Conservation (phyloP, 352 stramenopile genomes). For the Nothophytophthora sp. region DNA sequence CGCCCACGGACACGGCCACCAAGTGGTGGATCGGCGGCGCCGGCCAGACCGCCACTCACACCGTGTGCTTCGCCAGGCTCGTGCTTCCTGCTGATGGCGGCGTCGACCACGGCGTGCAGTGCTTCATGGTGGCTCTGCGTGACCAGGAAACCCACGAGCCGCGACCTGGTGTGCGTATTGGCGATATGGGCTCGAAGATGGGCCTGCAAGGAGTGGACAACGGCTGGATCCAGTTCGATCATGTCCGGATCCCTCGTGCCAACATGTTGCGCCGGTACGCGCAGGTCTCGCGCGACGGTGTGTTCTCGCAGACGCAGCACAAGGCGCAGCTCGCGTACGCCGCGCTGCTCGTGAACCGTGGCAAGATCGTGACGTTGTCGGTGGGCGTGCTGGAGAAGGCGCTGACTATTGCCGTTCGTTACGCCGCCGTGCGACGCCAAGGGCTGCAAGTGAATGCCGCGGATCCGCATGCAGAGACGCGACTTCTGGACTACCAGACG, state of each 20-base stretch:
- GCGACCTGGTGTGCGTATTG: constrained; percentile 55
- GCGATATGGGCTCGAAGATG: constrained; percentile 74
- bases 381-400: constrained; percentile 89
- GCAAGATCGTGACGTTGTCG: constrained; percentile 73
- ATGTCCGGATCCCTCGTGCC: constrained; percentile 67
- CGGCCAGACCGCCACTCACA: constrained; percentile 93
- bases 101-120: constrained; percentile 91
- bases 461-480: constrained; percentile 66
- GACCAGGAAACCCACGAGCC: constrained; percentile 72
- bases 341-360: constrained; percentile 74
- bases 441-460: constrained; percentile 61
- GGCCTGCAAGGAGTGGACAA: constrained; percentile 79
- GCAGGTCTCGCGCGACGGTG: constrained; percentile 59
- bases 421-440: constrained; percentile 92
- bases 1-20: constrained; percentile 92
- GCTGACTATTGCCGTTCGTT: constrained; percentile 92
- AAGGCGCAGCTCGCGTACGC: constrained; percentile 74
- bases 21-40: constrained; percentile 98
- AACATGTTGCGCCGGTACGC: constrained; percentile 82
- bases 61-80: constrained; percentile 94
- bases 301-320: constrained; percentile 58
- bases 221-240: constrained; percentile 76
- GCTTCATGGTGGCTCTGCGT: constrained; percentile 96
- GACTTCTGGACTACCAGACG: constrained; percentile 95
- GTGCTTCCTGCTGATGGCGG: constrained; percentile 57